These are phyloP conservation scores for Helicocarpus griseus DNA, from an alignment of 2,329 filamentous ascomycete genomes.

Conservation along the genomic window DNA sequence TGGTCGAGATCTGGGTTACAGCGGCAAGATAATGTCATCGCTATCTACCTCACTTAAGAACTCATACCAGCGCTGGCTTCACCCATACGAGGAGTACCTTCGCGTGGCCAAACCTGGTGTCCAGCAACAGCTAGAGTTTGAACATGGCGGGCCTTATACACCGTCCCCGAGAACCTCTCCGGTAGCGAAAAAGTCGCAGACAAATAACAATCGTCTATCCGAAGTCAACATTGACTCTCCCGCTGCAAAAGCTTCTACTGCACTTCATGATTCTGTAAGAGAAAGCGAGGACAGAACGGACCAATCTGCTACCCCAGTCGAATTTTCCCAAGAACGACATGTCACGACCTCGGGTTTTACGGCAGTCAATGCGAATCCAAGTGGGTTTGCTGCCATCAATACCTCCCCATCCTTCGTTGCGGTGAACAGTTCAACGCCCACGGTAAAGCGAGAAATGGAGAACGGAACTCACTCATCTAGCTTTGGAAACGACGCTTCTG, in stretches of 20 bases:
- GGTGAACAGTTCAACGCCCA: slow-evolving; percentile 27
- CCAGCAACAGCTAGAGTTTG: slow-evolving; percentile 88
- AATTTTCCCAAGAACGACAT: slow-evolving; percentile 30
- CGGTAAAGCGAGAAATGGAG: slow-evolving; percentile 44
- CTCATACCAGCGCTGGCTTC: slow-evolving; percentile 93
- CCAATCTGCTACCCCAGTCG: slow-evolving; percentile 26
- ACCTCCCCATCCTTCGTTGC: slow-evolving; percentile 35
- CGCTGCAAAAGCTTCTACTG: slow-evolving; percentile 47
- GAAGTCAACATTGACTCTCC: slow-evolving; percentile 56
- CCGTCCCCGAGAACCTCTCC: slow-evolving; percentile 67
- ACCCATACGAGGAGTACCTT: slow-evolving; percentile 92
- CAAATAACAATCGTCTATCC: slow-evolving; percentile 37
- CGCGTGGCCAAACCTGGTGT: slow-evolving; percentile 85
- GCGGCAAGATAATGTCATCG: slow-evolving; percentile 99
- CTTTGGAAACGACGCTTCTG: slow-evolving; percentile 53
- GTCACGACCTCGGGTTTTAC: slow-evolving; percentile 51
- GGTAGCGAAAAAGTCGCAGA: slow-evolving; percentile 44
- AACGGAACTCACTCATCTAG: slow-evolving; percentile 51
- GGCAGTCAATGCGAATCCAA: slow-evolving; percentile 53
- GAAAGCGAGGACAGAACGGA: slow-evolving; percentile 23
- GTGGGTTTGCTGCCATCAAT: slow-evolving; percentile 53
- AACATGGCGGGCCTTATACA: slow-evolving; percentile 86
- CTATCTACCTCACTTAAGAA: slow-evolving; percentile 96
- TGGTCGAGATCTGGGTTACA: slow-evolving; percentile 90
- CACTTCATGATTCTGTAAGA: slow-evolving; percentile 47